Base-by-base conservation (phyloP, 768 basidiomycete genomes). In the Mycena leptocephala region DNA sequence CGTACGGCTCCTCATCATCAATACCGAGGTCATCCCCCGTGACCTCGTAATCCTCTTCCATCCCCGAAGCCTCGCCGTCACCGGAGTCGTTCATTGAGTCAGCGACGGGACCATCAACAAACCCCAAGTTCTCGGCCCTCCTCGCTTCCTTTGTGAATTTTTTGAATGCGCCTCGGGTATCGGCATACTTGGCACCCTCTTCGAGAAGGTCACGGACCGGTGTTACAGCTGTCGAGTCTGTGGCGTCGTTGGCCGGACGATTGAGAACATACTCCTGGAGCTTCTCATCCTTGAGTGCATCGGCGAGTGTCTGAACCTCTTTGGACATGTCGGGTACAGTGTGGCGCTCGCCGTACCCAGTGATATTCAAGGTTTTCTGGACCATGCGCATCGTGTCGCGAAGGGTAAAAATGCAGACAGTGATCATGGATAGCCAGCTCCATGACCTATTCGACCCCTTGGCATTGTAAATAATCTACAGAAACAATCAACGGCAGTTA, bases 351-450 rank as follows among this genome's bases (percentile, higher is more conserved):
- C 78, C 70, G 46, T 74, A 43, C 0, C 32, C 18, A 2, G 77
- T 62, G 18, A 78, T 78, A 35, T 78, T 64, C 64, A 65, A 79
- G 2, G 43, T 13, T 7, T 53, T 62, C 26, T 79, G 72, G 5
- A 74, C 75, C 2, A 41, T 74, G n/a, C 74, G 73, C 68, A 79
- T 77, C 9, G 71, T 76, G 33, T 72, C 71, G n/a, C n/a, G n/a
- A n/a, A n/a, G n/a, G n/a, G n/a, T n/a, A n/a, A n/a, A n/a, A n/a
- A n/a, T n/a, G n/a, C n/a, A n/a, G n/a, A n/a, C n/a, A n/a, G n/a
- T n/a, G n/a, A n/a, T n/a, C n/a, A n/a, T n/a, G n/a, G n/a, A n/a
- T n/a, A n/a, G n/a, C n/a, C n/a, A n/a, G n/a, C n/a, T n/a, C n/a
- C n/a, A n/a, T n/a, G n/a, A n/a, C n/a, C n/a, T n/a, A n/a, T n/a